phyloP scores from a whole-genome alignment of 495 filamentous ascomycete species.

The Penicillium verhagenii region DNA sequence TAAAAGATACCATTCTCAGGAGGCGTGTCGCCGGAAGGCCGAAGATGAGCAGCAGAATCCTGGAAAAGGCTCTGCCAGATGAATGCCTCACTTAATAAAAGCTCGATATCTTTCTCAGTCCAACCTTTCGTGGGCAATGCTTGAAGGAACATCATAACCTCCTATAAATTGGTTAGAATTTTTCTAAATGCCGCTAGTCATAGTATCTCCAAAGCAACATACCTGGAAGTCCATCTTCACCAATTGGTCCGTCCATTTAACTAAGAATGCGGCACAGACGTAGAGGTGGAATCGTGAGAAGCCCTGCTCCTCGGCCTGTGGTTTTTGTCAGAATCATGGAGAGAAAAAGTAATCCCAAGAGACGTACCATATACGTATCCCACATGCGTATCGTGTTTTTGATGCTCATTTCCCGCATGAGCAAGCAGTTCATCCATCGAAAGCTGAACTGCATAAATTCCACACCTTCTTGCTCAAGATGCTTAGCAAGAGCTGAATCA shows the following conservation, averaged over 20 bases:
- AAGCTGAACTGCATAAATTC: constrained; percentile 99
- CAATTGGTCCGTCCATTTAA: constrained; percentile 95
- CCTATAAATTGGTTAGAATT: constrained; percentile 47
- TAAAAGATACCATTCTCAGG: constrained; percentile 43
- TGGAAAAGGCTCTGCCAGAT: constrained; percentile 95
- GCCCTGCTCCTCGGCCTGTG: constrained; percentile 91
- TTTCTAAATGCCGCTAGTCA: neutral
- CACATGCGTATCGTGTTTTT: constrained; percentile 97
- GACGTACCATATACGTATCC: constrained; percentile 91
- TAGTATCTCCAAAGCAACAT: constrained; percentile 6
- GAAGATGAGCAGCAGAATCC: constrained; percentile 81
- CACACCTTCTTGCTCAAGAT: constrained; percentile 84
- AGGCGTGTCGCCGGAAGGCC: constrained; percentile 44
- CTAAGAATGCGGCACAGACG: constrained; percentile 97
- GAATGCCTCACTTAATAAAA: constrained; percentile 90
- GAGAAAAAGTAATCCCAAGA: neutral
- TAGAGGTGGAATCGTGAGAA: constrained; percentile 98
- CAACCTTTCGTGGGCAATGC: constrained; percentile 89
- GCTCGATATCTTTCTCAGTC: constrained; percentile 97
- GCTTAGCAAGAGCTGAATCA: constrained; percentile 78
- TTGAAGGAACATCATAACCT: constrained; percentile 99
- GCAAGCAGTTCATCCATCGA: constrained; percentile 98
- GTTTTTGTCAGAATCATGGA: constrained; percentile 18
- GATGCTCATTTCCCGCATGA: constrained; percentile 96
- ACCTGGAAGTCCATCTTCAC: constrained; percentile 94